Conservation (phyloP, 2,329 filamentous ascomycete genomes). For the Ceratocystis albifundus region DNA sequence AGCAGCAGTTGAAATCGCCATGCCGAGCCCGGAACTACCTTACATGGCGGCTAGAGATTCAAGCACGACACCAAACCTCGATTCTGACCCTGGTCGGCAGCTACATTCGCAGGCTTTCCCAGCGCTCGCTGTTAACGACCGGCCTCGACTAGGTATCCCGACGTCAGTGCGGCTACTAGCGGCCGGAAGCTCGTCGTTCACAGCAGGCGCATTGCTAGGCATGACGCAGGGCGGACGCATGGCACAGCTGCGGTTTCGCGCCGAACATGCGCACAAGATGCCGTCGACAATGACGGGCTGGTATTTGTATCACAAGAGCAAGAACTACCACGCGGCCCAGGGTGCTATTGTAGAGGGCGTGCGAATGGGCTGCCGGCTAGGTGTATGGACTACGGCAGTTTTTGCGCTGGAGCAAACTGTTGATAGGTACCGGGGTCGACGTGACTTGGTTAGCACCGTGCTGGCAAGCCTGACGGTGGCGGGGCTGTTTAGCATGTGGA, state of each 20-base stretch:
- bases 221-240: conserved; percentile 59
- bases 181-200: conserved; percentile 50
- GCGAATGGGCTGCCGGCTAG: conserved; percentile 59
- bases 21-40: neutral
- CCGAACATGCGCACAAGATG: conserved; percentile 90
- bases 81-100: no score
- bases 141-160: conserved; percentile 49
- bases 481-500: conserved; percentile 75
- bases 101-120: neutral
- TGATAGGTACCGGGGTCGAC: conserved; percentile 56
- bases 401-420: conserved; percentile 76
- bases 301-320: conserved; percentile 98
- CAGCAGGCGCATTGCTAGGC: conserved; percentile 60
- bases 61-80: no score
- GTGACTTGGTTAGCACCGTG: conserved; percentile 70
- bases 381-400: conserved; percentile 63
- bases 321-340: conserved; percentile 78
- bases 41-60: neutral
- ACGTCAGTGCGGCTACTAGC: conserved; percentile 54
- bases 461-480: conserved; percentile 75
- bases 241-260: conserved; percentile 73
- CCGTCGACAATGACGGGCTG: conserved; percentile 73
- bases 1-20: neutral
- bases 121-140: conserved; percentile 9
- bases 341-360: conserved; percentile 69